Percentiles rank a stretch among this genome's conserved stretches.
Evolutionary conservation across 768 basidiomycete species (phyloP).

Genomic region (Rhodotorula kratochvilovae): DNA sequence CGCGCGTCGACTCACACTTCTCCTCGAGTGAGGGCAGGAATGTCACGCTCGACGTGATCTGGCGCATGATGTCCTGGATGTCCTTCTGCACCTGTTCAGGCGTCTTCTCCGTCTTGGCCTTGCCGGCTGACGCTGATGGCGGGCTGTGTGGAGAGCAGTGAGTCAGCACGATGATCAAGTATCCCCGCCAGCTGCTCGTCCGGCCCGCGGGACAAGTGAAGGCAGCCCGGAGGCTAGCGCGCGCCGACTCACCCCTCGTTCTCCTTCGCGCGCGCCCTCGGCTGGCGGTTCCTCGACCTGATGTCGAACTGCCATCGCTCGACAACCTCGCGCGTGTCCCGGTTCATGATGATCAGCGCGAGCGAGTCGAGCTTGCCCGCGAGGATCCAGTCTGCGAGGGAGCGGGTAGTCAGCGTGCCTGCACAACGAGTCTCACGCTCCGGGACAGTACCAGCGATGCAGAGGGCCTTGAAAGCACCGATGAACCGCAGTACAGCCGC

Average conservation of each 20-base stretch:
- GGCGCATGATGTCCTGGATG: conserved; percentile 95
- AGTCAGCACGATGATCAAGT: background rate
- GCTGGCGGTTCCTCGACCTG: conserved; percentile 62
- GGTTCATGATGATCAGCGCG: conserved; percentile 90
- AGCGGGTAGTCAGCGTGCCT: too few species aligned
- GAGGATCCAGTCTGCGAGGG: conserved; percentile 76
- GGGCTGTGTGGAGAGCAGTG: background rate
- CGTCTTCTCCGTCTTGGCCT: conserved; percentile 49
- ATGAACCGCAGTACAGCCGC: too few species aligned
- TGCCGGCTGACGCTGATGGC: background rate
- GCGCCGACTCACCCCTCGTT: conserved; percentile 55
- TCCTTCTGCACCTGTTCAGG: conserved; percentile 84
- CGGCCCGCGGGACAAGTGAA: background rate
- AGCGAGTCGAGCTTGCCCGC: conserved; percentile 87
- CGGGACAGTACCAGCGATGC: too few species aligned
- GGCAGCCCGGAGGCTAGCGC: conserved; percentile 43
- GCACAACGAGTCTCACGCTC: too few species aligned
- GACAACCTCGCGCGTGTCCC: conserved; percentile 81
- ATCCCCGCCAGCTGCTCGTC: background rate
- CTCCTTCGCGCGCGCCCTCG: conserved; percentile 41
- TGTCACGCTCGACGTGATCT: conserved; percentile 94
- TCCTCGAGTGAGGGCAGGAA: conserved; percentile 94
- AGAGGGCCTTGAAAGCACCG: too few species aligned
- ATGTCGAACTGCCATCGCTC: conserved; percentile 99
- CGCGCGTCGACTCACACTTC: conserved; percentile 49